Base-by-base conservation (phyloP, 2,329 filamentous ascomycete species). In the Phaeosphaeriaceae sp. region DNA sequence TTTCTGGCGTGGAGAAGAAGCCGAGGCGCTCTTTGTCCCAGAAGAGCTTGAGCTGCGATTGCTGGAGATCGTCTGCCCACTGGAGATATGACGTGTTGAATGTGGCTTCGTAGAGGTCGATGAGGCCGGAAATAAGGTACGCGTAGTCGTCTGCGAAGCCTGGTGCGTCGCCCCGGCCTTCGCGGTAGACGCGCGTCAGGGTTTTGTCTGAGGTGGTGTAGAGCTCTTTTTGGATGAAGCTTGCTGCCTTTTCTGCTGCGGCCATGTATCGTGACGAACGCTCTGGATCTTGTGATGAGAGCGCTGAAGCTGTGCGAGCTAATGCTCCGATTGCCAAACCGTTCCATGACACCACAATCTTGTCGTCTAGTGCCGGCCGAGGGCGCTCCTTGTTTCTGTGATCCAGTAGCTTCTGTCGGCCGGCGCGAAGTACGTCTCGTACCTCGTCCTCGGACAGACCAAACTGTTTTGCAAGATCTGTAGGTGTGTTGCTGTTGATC, bases 71-170 rank as follows among this genome's bases (percentile, higher is more conserved):
- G 69, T 94, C 89, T 0, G 94, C 94, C 83, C 94, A 96, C 60
- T 89, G 81, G 4, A 97, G 82, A 79, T 91, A 91, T 45, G 81
- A 79, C 63, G 90, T 88, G 56, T 97, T 88, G 61, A 90, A 89
- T 0, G 92, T 97, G 0, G 89, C 86, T 74, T 94, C 89, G 73
- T 96, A 96, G 25, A 98, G 85, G 66, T 93, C 89, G 56, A 98
- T 81, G 1, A 97, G 82, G 0, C 93, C 94, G 50, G 89, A 87
- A 50, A 93, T 91, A 42, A 98, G 76, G 76, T 94, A 97, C 2
- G 94, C 92, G 73, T 98, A 98, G 79, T 99, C 95, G 68, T 98
- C 95, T 1, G 94, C 92, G 76, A 98, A 96, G 0, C 87, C 93
- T 41, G 84, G 83, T 0, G 87, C 88, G 19, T 87, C 83, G 25